These are phyloP conservation scores for Globisporangium orthogonon DNA, from an alignment of 352 stramenopile species.

Conservation along the genomic window DNA sequence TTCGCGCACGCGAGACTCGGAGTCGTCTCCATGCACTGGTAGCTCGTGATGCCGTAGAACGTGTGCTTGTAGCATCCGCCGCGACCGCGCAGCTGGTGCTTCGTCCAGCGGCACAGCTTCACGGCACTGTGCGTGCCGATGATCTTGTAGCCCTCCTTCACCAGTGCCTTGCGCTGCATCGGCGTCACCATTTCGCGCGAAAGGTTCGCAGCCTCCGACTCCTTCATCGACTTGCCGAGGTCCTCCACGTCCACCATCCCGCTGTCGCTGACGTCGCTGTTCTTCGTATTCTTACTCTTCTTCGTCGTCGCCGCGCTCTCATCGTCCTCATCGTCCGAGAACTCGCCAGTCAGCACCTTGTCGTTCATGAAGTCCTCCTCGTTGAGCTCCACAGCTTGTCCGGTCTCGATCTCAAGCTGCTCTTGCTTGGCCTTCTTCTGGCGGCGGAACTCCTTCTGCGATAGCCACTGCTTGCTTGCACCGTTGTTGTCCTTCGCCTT, in stretches of 20 bases:
- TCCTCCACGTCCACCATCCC: conserved; percentile 84
- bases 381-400: conserved; percentile 56
- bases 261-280: conserved; percentile 21
- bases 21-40: conserved; percentile 99
- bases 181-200: conserved; percentile 94
- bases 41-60: conserved; percentile 98
- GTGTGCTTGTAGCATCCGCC: conserved; percentile 99
- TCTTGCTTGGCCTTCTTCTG: conserved; percentile 78
- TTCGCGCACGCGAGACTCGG: conserved; percentile 97
- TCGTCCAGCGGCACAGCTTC: conserved; percentile 98
- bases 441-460: conserved; percentile 78
- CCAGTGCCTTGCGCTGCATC: conserved; percentile 91
- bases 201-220: conserved; percentile 58
- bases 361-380: conserved; percentile 87
- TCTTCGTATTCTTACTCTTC: conserved; percentile 12
- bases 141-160: conserved; percentile 98
- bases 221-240: conserved; percentile 82
- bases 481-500: background rate
- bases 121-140: conserved; percentile 97
- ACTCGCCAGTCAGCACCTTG: conserved; percentile 63
- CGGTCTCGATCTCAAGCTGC: conserved; percentile 34
- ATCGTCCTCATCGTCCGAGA: conserved; percentile 50
- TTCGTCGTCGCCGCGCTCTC: background rate
- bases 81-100: conserved; percentile 95
- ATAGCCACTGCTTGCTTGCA: conserved; percentile 45